Evolutionary conservation across 768 basidiomycete species (phyloP).

Genomic region (Cantharellus anzutake): DNA sequence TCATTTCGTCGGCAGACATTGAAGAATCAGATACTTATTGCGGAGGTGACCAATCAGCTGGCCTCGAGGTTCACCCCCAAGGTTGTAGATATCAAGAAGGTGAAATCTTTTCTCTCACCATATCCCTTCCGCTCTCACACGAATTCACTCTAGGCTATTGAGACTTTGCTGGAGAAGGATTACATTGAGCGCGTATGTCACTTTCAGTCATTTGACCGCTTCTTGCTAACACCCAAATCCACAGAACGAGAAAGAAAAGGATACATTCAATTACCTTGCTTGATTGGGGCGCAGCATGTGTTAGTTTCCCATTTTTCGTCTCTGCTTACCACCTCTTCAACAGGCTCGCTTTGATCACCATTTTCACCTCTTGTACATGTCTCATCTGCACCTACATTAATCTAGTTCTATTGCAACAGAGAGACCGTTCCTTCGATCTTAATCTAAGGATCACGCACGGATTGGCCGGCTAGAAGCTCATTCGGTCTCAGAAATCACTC

Average conservation of each 20-base stretch:
- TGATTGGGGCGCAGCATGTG: background rate
- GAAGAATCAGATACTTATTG: constrained; percentile 82
- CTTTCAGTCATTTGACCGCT: background rate
- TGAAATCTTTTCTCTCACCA: constrained; percentile 13
- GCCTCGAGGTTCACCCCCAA: constrained; percentile 78
- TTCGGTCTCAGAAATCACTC: too few relatives aligned
- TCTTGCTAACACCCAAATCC: background rate
- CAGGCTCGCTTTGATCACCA: background rate
- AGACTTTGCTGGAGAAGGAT: constrained; percentile 85
- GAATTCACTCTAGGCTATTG: constrained; percentile 43
- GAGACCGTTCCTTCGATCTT: too few relatives aligned
- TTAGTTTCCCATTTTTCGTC: background rate
- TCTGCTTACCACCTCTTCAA: background rate
- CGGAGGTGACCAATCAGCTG: constrained; percentile 80
- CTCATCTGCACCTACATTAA: background rate
- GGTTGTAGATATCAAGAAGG: constrained; percentile 95
- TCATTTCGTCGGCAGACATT: constrained; percentile 29
- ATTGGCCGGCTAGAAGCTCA: too few relatives aligned
- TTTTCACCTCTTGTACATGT: background rate
- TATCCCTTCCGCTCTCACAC: background rate
- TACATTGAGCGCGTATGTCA: constrained; percentile 71
- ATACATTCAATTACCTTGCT: constrained; percentile 67
- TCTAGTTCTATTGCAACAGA: background rate
- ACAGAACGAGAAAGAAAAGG: constrained; percentile 53
- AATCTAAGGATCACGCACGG: too few relatives aligned